Conservation (phyloP, 164 flowering plant genomes). For the Stephania cephalantha region DNA sequence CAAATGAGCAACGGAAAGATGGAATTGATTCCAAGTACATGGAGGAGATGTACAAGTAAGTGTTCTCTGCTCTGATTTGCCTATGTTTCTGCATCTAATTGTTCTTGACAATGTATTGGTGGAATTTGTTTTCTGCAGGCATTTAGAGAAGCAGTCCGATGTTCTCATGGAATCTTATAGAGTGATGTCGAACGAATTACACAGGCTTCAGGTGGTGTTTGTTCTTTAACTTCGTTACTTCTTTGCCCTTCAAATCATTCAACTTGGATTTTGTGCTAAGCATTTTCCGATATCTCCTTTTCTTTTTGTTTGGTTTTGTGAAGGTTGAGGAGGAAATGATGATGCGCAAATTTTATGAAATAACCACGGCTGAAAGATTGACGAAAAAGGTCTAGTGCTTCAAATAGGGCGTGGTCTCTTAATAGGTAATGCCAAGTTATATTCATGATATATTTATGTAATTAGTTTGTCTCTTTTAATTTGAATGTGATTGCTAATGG, state of each 20-base stretch:
- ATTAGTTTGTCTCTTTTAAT: too few relatives aligned
- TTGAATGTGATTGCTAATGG: too few relatives aligned
- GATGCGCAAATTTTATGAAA: constrained; percentile 56
- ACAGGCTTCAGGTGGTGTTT: constrained; percentile 40
- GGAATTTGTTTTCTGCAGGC: constrained; percentile 24
- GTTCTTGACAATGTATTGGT: not conserved
- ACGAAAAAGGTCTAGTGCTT: constrained; percentile 8
- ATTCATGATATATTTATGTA: too few relatives aligned
- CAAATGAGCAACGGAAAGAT: not conserved
- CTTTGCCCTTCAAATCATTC: not conserved
- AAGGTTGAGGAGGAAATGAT: constrained; percentile 74
- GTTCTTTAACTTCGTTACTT: not conserved
- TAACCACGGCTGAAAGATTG: constrained; percentile 26
- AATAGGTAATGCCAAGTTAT: too few relatives aligned
- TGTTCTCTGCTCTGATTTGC: too few relatives aligned
- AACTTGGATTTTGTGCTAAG: not conserved
- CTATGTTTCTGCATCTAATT: not conserved
- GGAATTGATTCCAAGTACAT: not conserved
- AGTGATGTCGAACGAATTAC: constrained; percentile 48
- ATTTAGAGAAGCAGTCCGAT: constrained; percentile 52
- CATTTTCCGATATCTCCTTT: not conserved
- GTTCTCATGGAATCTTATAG: constrained; percentile 38
- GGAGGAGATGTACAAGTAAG: not conserved
- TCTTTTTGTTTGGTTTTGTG: constrained; percentile 13
- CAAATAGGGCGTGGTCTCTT: not conserved